Percentiles rank a stretch among this genome's conserved stretches.
Evolutionary conservation across 305 asterid genomes (phyloP).

Genomic region (Stenogyne calaminthoides): DNA sequence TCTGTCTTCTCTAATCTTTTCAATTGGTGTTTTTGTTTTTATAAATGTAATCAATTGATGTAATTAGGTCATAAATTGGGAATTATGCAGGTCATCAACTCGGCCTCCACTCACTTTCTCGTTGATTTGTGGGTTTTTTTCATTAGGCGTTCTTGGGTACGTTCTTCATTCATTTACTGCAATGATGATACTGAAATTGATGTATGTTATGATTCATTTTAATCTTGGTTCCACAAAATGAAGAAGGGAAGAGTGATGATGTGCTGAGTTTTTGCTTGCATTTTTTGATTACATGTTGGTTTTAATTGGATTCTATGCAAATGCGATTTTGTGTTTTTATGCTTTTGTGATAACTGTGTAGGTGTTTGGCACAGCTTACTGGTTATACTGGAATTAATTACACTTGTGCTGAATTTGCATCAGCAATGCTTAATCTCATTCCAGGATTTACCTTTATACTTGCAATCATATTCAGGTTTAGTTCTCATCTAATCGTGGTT

Average conservation of each 20-base stretch:
- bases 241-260: no score
- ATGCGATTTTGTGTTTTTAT: not conserved
- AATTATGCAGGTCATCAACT: conserved; percentile 61
- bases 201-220: not conserved
- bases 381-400: conserved; percentile 84
- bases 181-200: not conserved
- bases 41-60: not conserved
- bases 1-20: not conserved
- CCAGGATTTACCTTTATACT: conserved; percentile 87
- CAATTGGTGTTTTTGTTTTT: not conserved
- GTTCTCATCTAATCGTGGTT: conserved; percentile 3
- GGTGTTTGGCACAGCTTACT: conserved; percentile 85
- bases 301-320: not conserved
- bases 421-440: conserved; percentile 90
- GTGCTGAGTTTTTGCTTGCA: not conserved
- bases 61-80: not conserved
- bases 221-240: no score
- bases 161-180: conserved; percentile 17
- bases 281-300: not conserved
- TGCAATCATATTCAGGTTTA: conserved; percentile 73
- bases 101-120: conserved; percentile 64
- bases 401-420: conserved; percentile 73
- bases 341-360: conserved; percentile 29
- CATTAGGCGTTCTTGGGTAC: conserved; percentile 83
- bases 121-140: conserved; percentile 62